Evolutionary conservation across 108 stramenopile genomes (phyloP), one percentile per base, ranked within the genome.

Genomic region (Skeletonema tropicum): DNA sequence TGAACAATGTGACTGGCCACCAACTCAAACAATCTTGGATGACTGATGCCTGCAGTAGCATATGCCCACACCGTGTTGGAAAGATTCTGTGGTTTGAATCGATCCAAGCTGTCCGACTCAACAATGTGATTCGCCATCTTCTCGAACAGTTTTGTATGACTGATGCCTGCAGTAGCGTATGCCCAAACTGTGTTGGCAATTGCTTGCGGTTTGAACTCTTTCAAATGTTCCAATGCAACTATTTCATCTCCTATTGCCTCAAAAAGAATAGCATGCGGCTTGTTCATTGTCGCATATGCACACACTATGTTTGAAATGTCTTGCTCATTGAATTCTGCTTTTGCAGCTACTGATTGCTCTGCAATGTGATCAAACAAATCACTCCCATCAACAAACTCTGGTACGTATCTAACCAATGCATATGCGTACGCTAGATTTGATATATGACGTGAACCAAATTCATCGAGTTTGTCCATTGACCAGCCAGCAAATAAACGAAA

Each of bases 151-250:
- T 0, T 29, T 11, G 58, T 32, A 32, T 70, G 46, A 31, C 8
- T 14, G 9, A 12, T 2, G 2, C 32, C 52, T 9, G 33, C 36
- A 5, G 29, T 55, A 4, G 69, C 69, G 17, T 70, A 82, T 6
- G 74, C 81, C 81, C 81, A 82, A 7, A 72, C 74, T 35, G 33
- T 35, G 4, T 35, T 35, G 33, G 33, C 5, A 7, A 35, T 5
- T 7, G 33, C 5, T 7, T 35, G 33, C 0, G 33, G 33, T 35
- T 35, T 35, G 33, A 35, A 35, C 0, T 35, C 80, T 9, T 38
- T 11, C 61, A 62, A 62, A 36, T 57, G 21, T 2, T 59, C 14
- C 7, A 23, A 30, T 6, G 38, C 69, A 33, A 70, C 55, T 10
- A 70, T 14, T 38, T 48, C 1, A 58, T 59, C 55, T 21, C 69